These are phyloP conservation scores for Lactifluus subvellereus DNA, from an alignment of 768 basidiomycete genomes.

Conservation along the genomic window DNA sequence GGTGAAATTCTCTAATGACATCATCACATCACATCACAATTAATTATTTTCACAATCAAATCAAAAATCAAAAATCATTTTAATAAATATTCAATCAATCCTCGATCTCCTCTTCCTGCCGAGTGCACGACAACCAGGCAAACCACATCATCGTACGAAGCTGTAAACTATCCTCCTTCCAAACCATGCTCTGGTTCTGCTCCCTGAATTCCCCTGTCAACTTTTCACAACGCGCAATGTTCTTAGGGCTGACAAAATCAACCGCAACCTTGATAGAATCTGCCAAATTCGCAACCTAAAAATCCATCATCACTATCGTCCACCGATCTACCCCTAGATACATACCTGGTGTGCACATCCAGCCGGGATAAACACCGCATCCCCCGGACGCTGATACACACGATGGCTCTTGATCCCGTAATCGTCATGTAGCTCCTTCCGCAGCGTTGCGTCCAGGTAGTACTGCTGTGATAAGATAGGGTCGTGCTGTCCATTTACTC, in stretches of 20 bases:
- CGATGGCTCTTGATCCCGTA: conserved; percentile 72
- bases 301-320: background rate
- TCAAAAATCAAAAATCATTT: too few species aligned
- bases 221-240: conserved; percentile 77
- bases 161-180: conserved; percentile 94
- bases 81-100: background rate
- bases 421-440: conserved; percentile 60
- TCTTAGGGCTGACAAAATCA: conserved; percentile 94
- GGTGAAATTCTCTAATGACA: background rate
- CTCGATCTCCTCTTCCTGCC: conserved; percentile 37
- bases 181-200: conserved; percentile 80
- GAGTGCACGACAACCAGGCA: conserved; percentile 71
- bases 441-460: conserved; percentile 67
- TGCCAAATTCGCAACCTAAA: conserved; percentile 83
- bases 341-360: conserved; percentile 86
- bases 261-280: conserved; percentile 95
- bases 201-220: conserved; percentile 85
- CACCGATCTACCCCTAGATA: conserved; percentile 2
- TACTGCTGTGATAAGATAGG: conserved; percentile 89
- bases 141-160: conserved; percentile 93
- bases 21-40: background rate
- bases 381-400: conserved; percentile 85
- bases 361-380: conserved; percentile 94
- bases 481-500: conserved; percentile 53
- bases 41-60: background rate